Evolutionary conservation across 768 basidiomycete genomes (phyloP).

Genomic region (Hysterangium stoloniferum): DNA sequence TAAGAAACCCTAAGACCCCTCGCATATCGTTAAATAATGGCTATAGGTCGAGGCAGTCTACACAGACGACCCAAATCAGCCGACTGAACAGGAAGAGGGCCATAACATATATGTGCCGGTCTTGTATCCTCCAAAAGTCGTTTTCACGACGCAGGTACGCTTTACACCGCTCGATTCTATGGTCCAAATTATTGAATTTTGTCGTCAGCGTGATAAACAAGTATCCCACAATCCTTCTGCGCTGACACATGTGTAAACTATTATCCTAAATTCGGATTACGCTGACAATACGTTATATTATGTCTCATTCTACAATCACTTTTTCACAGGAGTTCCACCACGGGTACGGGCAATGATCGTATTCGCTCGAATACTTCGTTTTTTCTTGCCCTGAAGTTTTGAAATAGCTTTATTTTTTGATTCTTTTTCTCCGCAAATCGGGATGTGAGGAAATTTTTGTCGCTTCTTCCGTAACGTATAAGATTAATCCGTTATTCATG

Average conservation of each 20-base stretch:
- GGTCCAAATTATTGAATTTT: neutral
- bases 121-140: constrained; percentile 1
- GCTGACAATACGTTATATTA: neutral
- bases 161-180: neutral
- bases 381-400: no score
- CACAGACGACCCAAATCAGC: neutral
- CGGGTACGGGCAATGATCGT: no score
- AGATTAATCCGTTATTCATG: no score
- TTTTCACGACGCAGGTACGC: constrained; percentile 6
- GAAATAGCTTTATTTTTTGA: no score
- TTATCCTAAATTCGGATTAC: neutral
- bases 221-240: constrained; percentile 4
- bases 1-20: neutral
- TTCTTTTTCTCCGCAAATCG: no score
- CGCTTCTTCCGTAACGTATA: no score
- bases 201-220: constrained; percentile 2
- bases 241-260: neutral
- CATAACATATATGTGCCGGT: neutral
- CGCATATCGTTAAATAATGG: neutral
- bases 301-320: no score
- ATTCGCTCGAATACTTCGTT: no score
- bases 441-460: no score
- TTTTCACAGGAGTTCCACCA: no score
- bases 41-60: neutral
- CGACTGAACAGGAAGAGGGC: neutral